A percentile compares a stretch with the other conserved stretches of the same genome.
Evolutionary conservation across 129 eudicot species (phyloP).

Genomic region (Apium graveolens): DNA sequence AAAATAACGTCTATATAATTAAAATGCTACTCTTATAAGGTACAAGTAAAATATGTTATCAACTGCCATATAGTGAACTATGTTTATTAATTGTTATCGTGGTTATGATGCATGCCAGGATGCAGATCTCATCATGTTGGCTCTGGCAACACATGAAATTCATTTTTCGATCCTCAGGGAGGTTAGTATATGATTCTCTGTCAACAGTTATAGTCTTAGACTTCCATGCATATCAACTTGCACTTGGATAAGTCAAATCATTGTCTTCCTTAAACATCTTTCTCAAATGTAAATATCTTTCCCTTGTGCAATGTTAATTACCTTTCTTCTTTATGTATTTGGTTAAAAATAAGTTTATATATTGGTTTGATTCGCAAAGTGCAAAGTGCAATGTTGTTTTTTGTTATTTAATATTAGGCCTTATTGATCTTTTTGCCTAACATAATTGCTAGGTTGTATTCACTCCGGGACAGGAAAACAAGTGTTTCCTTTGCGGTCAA

Average conservation of each 20-base stretch:
- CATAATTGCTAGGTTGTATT: constrained; percentile 52
- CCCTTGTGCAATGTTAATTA: too few relatives aligned
- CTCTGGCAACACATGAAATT: constrained; percentile 33
- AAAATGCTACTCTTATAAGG: too few relatives aligned
- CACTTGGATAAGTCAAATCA: background rate
- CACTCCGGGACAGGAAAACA: constrained; percentile 88
- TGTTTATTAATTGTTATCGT: background rate
- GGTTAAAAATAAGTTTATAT: background rate
- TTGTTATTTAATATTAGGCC: background rate
- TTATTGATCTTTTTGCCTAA: background rate
- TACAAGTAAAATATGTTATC: too few relatives aligned
- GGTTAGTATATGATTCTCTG: constrained; percentile 13
- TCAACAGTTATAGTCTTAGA: background rate
- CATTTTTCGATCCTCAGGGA: constrained; percentile 31
- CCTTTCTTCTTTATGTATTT: background rate
- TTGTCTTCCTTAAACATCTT: background rate
- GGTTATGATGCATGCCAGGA: constrained; percentile 16
- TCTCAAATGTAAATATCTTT: background rate
- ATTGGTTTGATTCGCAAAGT: constrained; percentile 2
- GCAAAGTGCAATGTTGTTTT: background rate
- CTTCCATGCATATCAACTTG: background rate
- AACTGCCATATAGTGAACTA: background rate
- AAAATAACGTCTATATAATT: too few relatives aligned
- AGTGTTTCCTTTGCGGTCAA: constrained; percentile 87
- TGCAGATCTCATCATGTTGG: constrained; percentile 35